Evolutionary conservation across 2,329 filamentous ascomycete genomes (phyloP).

Genomic region (Blastomyces gilchristii): DNA sequence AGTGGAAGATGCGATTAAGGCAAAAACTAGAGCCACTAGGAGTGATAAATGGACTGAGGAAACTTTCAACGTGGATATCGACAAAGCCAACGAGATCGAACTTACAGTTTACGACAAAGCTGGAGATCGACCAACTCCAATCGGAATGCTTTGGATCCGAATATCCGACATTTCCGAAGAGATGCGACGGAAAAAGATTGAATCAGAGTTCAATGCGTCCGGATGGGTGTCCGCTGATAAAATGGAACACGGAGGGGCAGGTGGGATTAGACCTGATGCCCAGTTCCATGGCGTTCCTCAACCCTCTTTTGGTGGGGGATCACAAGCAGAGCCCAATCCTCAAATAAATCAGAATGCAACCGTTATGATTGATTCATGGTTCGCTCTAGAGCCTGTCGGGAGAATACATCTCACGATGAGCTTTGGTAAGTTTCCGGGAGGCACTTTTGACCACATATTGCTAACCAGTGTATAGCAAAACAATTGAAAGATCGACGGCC

Average conservation of each 20-base stretch:
- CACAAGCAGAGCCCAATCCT: constrained; percentile 5
- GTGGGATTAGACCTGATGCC: constrained; percentile 41
- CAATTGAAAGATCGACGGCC: constrained; percentile 72
- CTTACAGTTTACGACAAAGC: constrained; percentile 96
- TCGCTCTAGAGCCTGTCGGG: constrained; percentile 87
- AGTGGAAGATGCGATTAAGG: constrained; percentile 87
- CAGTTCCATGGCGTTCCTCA: constrained; percentile 40
- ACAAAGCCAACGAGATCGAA: constrained; percentile 98
- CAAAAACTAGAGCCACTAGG: constrained; percentile 72
- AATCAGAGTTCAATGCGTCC: constrained; percentile 85
- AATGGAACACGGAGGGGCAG: constrained; percentile 56
- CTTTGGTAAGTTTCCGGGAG: constrained; percentile 47
- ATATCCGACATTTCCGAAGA: constrained; percentile 97
- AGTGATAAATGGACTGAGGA: constrained; percentile 90
- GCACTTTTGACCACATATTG: neutral
- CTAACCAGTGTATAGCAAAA: constrained; percentile 49
- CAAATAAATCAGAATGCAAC: constrained; percentile 22
- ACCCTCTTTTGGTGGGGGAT: constrained; percentile 12
- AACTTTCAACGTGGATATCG: constrained; percentile 81
- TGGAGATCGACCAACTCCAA: constrained; percentile 78
- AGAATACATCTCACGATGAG: constrained; percentile 84
- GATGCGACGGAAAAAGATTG: constrained; percentile 92
- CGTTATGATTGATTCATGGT: constrained; percentile 75
- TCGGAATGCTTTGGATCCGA: constrained; percentile 89
- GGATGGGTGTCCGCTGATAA: constrained; percentile 97